These are phyloP conservation scores for Taphrina communis DNA, from an alignment of 1,139 yeast species.

Conservation along the genomic window DNA sequence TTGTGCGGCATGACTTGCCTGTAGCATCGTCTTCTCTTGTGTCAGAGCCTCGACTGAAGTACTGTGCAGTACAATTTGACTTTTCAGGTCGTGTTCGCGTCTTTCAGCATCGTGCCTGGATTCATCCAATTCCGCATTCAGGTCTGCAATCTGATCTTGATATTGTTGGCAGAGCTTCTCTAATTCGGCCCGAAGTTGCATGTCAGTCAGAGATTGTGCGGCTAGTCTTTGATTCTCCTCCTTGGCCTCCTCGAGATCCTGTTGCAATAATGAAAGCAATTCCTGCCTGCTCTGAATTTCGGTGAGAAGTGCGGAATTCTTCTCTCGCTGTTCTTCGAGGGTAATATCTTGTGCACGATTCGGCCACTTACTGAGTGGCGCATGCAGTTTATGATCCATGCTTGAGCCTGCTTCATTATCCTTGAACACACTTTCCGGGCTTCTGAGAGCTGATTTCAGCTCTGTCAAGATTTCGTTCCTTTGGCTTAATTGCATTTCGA, in stretches of 20 bases:
- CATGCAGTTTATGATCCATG: background rate
- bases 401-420: background rate
- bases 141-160: slow-evolving; percentile 1
- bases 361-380: background rate
- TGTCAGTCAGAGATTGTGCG: background rate
- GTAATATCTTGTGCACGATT: background rate
- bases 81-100: background rate
- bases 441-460: background rate
- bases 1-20: background rate
- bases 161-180: slow-evolving; percentile 7
- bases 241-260: slow-evolving; percentile 26
- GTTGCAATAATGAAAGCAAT: slow-evolving; percentile 2
- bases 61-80: background rate
- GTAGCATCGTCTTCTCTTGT: background rate
- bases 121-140: slow-evolving; percentile 18
- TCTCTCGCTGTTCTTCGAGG: slow-evolving; percentile 1
- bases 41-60: background rate
- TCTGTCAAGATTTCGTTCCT: background rate
- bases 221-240: background rate
- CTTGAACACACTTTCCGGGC: background rate
- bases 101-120: background rate
- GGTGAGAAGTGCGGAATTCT: slow-evolving; percentile 7
- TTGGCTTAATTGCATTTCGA: background rate
- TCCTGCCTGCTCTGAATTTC: slow-evolving; percentile 24
- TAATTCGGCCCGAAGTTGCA: background rate